A percentile compares a stretch with the other conserved stretches of the same genome.
Evolutionary conservation across 1,284 basidiomycete genomes (phyloP).

Genomic region (Tausonia pullulans): DNA sequence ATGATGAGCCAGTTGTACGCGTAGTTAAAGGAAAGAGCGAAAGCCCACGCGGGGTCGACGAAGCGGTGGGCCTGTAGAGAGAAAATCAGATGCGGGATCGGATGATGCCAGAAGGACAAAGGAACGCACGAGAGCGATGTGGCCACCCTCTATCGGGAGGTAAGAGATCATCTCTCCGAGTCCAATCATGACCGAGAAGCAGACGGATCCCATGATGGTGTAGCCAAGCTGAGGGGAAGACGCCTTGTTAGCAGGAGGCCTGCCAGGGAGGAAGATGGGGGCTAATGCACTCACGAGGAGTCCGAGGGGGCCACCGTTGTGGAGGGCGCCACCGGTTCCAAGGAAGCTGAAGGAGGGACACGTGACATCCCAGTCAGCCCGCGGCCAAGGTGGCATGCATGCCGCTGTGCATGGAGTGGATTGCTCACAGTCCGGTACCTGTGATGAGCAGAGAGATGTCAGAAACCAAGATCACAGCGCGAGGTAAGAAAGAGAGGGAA

Average conservation of each 20-base stretch:
- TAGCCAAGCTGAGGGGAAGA: background rate
- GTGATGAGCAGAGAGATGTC: too few species aligned
- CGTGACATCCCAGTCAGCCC: too few species aligned
- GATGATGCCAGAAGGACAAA: background rate
- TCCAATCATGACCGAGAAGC: constrained; percentile 22
- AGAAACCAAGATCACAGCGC: too few species aligned
- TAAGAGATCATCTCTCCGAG: constrained; percentile 25
- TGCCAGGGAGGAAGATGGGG: constrained; percentile 5
- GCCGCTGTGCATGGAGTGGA: too few species aligned
- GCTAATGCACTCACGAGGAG: constrained; percentile 29
- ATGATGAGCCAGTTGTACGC: constrained; percentile 54
- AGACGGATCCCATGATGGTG: constrained; percentile 31
- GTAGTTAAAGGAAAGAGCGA: constrained; percentile 75
- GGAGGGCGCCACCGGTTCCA: constrained; percentile 20
- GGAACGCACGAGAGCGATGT: constrained; percentile 50
- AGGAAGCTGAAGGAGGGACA: background rate
- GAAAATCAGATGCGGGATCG: constrained; percentile 44
- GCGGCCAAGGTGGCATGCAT: too few species aligned
- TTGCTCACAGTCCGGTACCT: too few species aligned
- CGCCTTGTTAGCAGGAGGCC: background rate
- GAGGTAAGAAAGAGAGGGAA: background rate
- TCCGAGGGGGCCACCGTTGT: constrained; percentile 37
- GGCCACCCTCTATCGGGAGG: constrained; percentile 48
- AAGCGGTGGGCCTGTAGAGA: constrained; percentile 63
- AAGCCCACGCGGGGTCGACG: constrained; percentile 65